phyloP scores from a whole-genome alignment of 2,329 filamentous ascomycete species.

The Penicillium polonicum region DNA sequence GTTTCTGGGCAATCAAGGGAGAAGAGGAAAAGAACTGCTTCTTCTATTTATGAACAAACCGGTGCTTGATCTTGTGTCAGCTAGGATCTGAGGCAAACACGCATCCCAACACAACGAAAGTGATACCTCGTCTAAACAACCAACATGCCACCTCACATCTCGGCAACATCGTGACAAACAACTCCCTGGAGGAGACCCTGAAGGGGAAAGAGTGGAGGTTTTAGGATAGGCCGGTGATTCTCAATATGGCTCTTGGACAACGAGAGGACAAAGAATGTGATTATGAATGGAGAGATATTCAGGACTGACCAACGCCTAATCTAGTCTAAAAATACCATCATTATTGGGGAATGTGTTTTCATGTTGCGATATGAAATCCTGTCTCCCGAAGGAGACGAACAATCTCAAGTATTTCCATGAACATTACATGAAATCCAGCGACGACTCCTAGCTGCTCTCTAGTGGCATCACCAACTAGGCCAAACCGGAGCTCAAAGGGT shows the following conservation, averaged over 20 bases:
- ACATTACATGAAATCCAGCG: not conserved
- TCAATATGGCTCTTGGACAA: not conserved
- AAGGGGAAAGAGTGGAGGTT: not conserved
- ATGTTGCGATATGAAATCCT: too few relatives aligned
- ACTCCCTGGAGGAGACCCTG: not conserved
- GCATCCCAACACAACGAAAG: not conserved
- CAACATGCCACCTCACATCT: not conserved
- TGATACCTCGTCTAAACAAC: not conserved
- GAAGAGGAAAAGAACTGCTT: not conserved
- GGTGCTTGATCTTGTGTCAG: not conserved
- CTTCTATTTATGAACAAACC: not conserved
- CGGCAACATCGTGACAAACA: not conserved
- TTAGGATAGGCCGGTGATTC: not conserved
- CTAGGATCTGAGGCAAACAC: not conserved
- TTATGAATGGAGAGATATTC: too few relatives aligned
- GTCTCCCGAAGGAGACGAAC: too few relatives aligned
- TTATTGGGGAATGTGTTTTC: too few relatives aligned
- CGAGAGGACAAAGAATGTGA: too few relatives aligned
- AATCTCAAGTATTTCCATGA: too few relatives aligned
- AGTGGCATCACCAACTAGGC: not conserved
- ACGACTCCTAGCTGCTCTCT: not conserved
- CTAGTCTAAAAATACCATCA: too few relatives aligned
- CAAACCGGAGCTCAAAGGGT: not conserved
- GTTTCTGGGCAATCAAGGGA: not conserved
- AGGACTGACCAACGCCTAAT: too few relatives aligned